Base-by-base conservation (phyloP, 2,329 filamentous ascomycete genomes). In the Fusarium aywerte region DNA sequence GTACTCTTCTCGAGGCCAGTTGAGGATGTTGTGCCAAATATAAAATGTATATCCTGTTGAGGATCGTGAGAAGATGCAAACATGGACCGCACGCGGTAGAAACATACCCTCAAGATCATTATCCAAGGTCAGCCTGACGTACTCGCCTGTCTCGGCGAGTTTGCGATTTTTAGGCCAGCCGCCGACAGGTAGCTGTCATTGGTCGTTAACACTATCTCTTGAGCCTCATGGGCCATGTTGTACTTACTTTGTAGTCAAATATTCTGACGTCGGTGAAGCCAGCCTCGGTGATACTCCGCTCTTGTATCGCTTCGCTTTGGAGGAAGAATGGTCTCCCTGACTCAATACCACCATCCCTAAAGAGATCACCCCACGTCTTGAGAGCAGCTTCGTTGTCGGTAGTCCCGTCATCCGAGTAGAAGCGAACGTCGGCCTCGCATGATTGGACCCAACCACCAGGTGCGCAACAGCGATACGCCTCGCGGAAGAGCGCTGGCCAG, bases 121-220 rank as follows among this genome's bases (percentile, higher is more conserved):
- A 38, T 72, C 69, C 40, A 72, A 16, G 5, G 69, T 72, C n/a
- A 69, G 13, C 6, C 57, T 67, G 35, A 72, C 61, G 15, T 61
- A 70, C 21, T 60, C 61, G 25, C 69, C 69, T 2, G 68, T 53
- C 42, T 70, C 64, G 11, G 56, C 62, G 20, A 71, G 64, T 25
- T 64, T 72, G 18, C 50, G 38, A 7, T 71, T 64, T n/a, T 63
- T 70, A 45, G 69, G 42, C 69, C 69, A 71, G 8, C 67, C 67
- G 8, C 69, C 69, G 3, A 71, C 64, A 7, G 69, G 69, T 27
- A 72, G 31, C 69, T 71, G 10, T 29, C 25, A 15, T 2, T 4
- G 13, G 27, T n/a, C 5, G 38, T 65, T 29, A 67, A 58, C 32
- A 54, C 29, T 15, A 15, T 18, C 15, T 43, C 29, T 7, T 9